A percentile compares a stretch with the other conserved stretches of the same genome.
phyloP scores from a whole-genome alignment of 2,329 filamentous ascomycete species.

The Fusarium caatingaense region DNA sequence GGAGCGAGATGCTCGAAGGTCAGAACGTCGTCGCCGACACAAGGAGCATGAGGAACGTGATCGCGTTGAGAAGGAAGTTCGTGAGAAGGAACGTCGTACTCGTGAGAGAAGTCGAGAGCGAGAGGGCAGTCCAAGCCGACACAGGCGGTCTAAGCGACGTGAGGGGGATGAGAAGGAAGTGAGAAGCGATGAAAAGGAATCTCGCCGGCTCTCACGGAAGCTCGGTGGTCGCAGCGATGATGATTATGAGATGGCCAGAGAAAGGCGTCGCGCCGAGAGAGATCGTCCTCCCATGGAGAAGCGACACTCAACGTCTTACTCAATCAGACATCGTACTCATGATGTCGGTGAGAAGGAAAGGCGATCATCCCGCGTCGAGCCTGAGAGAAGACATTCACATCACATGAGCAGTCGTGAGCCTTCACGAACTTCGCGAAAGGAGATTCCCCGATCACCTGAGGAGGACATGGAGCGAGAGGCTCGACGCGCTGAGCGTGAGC shows the following conservation, averaged over 20 bases:
- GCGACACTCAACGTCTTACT: slow-evolving; percentile 21
- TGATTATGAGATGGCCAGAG: slow-evolving; percentile 9
- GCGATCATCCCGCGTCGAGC: background rate
- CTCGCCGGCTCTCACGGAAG: slow-evolving; percentile 20
- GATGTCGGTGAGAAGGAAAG: slow-evolving; percentile 1
- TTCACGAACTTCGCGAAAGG: slow-evolving; percentile 5
- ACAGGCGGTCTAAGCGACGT: slow-evolving; percentile 20
- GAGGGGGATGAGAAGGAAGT: slow-evolving; percentile 12
- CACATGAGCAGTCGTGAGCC: slow-evolving; percentile 19
- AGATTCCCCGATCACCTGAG: background rate
- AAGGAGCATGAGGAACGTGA: slow-evolving; percentile 21
- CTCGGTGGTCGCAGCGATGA: slow-evolving; percentile 9
- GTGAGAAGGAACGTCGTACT: slow-evolving; percentile 17
- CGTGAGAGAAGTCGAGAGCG: slow-evolving; percentile 22
- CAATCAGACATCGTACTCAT: slow-evolving; percentile 11
- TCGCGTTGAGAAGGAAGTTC: slow-evolving; percentile 10
- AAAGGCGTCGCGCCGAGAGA: slow-evolving; percentile 10
- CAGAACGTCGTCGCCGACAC: slow-evolving; percentile 24
- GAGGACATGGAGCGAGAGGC: slow-evolving; percentile 16
- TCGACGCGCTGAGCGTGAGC: slow-evolving; percentile 25
- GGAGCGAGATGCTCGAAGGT: slow-evolving; percentile 22
- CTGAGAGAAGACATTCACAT: slow-evolving; percentile 2
- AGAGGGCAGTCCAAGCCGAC: slow-evolving; percentile 13
- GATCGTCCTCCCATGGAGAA: slow-evolving; percentile 20
- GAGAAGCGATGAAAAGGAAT: slow-evolving; percentile 13